Percentiles rank a stretch among this genome's conserved stretches.
phyloP scores from a whole-genome alignment of 495 filamentous ascomycete genomes.

The Trichodelitschia bisporula region DNA sequence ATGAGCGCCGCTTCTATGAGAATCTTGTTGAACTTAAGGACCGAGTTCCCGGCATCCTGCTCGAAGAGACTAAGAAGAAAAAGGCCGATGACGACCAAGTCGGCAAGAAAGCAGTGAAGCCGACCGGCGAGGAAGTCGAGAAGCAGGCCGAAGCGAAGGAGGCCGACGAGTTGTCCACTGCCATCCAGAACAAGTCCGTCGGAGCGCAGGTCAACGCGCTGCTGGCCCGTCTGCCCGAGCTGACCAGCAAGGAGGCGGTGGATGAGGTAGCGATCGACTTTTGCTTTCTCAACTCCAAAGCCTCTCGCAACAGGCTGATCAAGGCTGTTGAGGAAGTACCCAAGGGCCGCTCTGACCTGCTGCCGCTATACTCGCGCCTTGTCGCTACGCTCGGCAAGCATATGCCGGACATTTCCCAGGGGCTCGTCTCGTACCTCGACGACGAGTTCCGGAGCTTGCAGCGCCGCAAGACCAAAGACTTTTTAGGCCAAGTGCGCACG shows the following conservation, averaged over 20 bases:
- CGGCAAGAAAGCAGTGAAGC: slow-evolving; percentile 17
- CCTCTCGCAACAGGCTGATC: slow-evolving; percentile 77
- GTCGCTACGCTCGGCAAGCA: slow-evolving; percentile 86
- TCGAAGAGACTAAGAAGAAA: slow-evolving; percentile 93
- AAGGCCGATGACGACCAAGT: slow-evolving; percentile 35
- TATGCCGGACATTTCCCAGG: slow-evolving; percentile 76
- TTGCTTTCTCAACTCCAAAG: slow-evolving; percentile 96
- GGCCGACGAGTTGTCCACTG: slow-evolving; percentile 64
- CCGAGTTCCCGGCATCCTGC: slow-evolving; percentile 74
- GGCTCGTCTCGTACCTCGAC: slow-evolving; percentile 81
- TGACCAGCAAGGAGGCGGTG: slow-evolving; percentile 74
- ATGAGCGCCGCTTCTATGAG: slow-evolving; percentile 93
- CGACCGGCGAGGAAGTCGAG: slow-evolving; percentile 1
- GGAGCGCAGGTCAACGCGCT: slow-evolving; percentile 90
- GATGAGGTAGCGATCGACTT: slow-evolving; percentile 88
- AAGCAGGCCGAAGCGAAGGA: slow-evolving; percentile 20
- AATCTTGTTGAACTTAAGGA: slow-evolving; percentile 87
- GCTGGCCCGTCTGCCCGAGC: slow-evolving; percentile 62
- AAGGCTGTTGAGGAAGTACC: slow-evolving; percentile 88
- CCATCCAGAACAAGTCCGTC: slow-evolving; percentile 91
- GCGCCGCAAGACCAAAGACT: slow-evolving; percentile 95
- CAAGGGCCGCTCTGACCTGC: slow-evolving; percentile 75
- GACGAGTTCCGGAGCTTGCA: slow-evolving; percentile 94
- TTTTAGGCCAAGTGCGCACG: slow-evolving; percentile 77
- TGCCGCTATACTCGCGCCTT: slow-evolving; percentile 76